These are phyloP conservation scores for Antarctomyces pellizariae DNA, from an alignment of 495 filamentous ascomycete species.

Conservation along the genomic window DNA sequence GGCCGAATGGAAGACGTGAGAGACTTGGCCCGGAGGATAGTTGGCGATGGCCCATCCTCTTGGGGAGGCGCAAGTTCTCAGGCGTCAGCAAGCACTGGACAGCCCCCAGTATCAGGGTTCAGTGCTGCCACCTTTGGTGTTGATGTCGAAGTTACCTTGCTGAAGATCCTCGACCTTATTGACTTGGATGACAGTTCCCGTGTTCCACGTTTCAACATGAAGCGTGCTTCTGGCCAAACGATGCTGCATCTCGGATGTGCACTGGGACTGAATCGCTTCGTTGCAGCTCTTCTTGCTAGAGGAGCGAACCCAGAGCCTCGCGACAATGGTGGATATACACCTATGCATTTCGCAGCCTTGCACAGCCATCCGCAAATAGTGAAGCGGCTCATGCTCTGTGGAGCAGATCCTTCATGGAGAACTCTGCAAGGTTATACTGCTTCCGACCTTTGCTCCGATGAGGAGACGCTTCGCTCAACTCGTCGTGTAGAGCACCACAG, in stretches of 20 bases:
- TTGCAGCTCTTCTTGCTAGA: slow-evolving; percentile 55
- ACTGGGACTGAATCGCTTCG: slow-evolving; percentile 50
- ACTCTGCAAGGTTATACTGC: slow-evolving; percentile 50
- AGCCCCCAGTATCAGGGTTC: slow-evolving; percentile 11
- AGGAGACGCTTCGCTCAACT: slow-evolving; percentile 27
- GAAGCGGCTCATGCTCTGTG: slow-evolving; percentile 43
- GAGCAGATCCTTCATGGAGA: slow-evolving; percentile 46
- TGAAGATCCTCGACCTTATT: slow-evolving; percentile 53
- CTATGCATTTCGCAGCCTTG: slow-evolving; percentile 68
- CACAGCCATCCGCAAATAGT: slow-evolving; percentile 55
- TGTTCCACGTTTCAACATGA: slow-evolving; percentile 37
- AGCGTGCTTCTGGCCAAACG: slow-evolving; percentile 43
- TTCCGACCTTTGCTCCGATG: slow-evolving; percentile 44
- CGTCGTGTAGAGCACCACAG: slow-evolving; percentile 32
- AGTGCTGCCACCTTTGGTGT: slow-evolving; percentile 18
- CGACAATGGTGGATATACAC: slow-evolving; percentile 62
- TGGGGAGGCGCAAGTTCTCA: slow-evolving; percentile 7
- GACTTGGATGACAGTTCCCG: slow-evolving; percentile 53
- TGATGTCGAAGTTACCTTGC: slow-evolving; percentile 42
- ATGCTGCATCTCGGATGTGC: slow-evolving; percentile 66
- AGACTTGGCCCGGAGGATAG: slow-evolving; percentile 29
- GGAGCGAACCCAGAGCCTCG: slow-evolving; percentile 54
- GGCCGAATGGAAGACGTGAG: slow-evolving; percentile 24
- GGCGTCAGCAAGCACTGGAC: slow-evolving; percentile 1
- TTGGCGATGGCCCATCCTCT: slow-evolving; percentile 16